Evolutionary conservation across 345 rosid genomes (phyloP).

Genomic region (Lumnitzera racemosa): DNA sequence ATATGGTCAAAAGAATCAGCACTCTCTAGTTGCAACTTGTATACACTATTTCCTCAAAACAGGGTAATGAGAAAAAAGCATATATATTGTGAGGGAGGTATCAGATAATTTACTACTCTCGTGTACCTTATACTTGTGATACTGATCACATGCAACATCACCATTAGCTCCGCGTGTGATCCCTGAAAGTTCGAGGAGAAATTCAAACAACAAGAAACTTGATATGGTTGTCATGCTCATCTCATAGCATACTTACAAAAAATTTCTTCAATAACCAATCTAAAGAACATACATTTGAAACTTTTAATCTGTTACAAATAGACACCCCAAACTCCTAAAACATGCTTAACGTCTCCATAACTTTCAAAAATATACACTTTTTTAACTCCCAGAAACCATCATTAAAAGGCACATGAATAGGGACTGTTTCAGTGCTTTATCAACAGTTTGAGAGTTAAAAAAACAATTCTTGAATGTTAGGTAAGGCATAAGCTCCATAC

Average conservation of each 20-base stretch:
- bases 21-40: too few species aligned
- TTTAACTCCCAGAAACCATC: background rate
- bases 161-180: slow-evolving; percentile 15
- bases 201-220: background rate
- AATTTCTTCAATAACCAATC: too few species aligned
- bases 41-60: background rate
- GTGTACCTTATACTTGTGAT: slow-evolving; percentile 24
- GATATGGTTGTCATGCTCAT: background rate
- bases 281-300: too few species aligned
- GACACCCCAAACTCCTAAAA: too few species aligned
- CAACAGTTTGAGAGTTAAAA: too few species aligned
- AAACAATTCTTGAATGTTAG: too few species aligned
- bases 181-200: slow-evolving; percentile 11
- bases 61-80: background rate
- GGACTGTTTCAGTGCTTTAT: too few species aligned
- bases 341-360: too few species aligned
- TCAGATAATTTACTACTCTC: background rate
- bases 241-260: background rate
- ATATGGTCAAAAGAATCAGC: too few species aligned
- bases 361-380: too few species aligned
- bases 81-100: background rate
- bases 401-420: background rate
- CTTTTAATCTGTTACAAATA: too few species aligned
- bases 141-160: slow-evolving; percentile 19
- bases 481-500: too few species aligned